Evolutionary conservation across 2,329 filamentous ascomycete species (phyloP).

Genomic region (Aspergillus sergii): DNA sequence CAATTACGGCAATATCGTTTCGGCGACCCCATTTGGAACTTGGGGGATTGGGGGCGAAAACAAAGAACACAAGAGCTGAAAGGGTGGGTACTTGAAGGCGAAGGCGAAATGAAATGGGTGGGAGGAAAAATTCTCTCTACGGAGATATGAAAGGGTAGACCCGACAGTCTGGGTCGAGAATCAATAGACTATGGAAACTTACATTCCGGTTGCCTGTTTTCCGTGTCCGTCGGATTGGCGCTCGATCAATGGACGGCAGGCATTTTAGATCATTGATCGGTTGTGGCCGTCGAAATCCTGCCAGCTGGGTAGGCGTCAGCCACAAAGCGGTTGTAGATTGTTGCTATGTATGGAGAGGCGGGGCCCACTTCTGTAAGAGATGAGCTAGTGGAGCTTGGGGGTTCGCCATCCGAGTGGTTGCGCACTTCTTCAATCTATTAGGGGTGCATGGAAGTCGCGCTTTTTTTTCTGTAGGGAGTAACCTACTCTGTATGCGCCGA

Average conservation of each 20-base stretch:
- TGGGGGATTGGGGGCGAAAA: not conserved
- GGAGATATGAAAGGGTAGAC: not conserved
- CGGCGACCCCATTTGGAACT: not conserved
- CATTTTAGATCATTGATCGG: not conserved
- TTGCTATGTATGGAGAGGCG: not conserved
- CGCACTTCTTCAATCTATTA: not conserved
- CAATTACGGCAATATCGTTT: not conserved
- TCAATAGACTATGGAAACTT: not conserved
- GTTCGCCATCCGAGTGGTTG: slow-evolving; percentile 2
- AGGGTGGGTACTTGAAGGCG: not conserved
- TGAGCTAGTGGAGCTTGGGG: not conserved
- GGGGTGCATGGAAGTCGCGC: not conserved
- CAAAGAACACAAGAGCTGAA: not conserved
- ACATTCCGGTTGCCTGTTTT: not conserved
- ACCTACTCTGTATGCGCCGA: not conserved
- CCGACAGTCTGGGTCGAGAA: not conserved
- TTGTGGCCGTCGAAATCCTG: not conserved
- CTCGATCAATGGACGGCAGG: not conserved
- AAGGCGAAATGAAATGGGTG: too few relatives aligned
- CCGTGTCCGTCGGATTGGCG: not conserved
- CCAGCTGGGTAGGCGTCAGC: not conserved
- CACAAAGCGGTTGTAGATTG: not conserved
- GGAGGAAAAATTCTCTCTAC: not conserved
- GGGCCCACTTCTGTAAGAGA: not conserved
- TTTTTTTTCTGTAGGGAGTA: not conserved